These are phyloP conservation scores for Ceratobasidium sp. DNA, from an alignment of 1,284 basidiomycete genomes.

Conservation along the genomic window DNA sequence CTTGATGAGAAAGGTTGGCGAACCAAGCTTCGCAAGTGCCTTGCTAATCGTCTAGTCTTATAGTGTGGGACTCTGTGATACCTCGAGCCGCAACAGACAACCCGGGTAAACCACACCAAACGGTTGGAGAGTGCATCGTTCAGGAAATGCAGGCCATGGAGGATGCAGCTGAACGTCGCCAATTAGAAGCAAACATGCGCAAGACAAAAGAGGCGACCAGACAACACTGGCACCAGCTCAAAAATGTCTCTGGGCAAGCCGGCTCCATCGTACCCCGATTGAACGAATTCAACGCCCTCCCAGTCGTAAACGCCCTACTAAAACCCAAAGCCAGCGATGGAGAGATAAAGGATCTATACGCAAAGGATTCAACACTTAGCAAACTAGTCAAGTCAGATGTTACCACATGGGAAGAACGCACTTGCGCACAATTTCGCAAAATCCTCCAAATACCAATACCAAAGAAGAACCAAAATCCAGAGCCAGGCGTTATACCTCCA, in stretches of 20 bases:
- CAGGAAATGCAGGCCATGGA: conserved; percentile 34
- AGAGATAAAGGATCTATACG: conserved; percentile 11
- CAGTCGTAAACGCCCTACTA: conserved; percentile 34
- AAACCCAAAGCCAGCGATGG: conserved; percentile 22
- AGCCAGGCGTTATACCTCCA: conserved; percentile 26
- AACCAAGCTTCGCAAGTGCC: background rate
- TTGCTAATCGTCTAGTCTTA: background rate
- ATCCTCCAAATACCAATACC: conserved; percentile 35
- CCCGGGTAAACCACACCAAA: conserved; percentile 12
- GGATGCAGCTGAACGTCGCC: conserved; percentile 18
- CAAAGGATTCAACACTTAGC: conserved; percentile 35
- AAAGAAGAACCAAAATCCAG: conserved; percentile 23
- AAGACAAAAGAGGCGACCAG: conserved; percentile 21
- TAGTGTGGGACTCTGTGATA: conserved; percentile 24
- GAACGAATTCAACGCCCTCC: conserved; percentile 33
- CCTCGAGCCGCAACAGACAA: conserved; percentile 32
- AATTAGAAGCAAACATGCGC: conserved; percentile 21
- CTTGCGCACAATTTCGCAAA: conserved; percentile 36
- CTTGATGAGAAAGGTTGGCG: conserved; percentile 23
- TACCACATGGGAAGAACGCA: conserved; percentile 26
- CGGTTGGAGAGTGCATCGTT: conserved; percentile 23
- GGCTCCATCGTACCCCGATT: conserved; percentile 15
- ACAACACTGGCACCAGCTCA: conserved; percentile 27
- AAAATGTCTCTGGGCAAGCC: conserved; percentile 17
- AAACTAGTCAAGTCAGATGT: conserved; percentile 26